Evolutionary conservation across 192 early-diverging fungal genomes (phyloP).

Genomic region (Backusella liffmaniae): DNA sequence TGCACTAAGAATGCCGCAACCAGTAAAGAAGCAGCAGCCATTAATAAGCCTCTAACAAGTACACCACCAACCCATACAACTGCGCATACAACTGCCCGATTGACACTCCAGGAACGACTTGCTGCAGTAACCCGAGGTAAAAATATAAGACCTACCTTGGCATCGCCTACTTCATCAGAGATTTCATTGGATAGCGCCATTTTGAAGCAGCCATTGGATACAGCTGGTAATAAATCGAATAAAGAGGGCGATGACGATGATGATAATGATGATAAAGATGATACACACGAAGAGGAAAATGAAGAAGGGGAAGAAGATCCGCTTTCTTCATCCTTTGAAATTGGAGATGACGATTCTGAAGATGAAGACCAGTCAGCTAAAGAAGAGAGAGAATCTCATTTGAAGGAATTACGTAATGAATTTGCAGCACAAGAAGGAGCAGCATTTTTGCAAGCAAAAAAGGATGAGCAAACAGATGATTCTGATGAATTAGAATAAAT

Average conservation of each 20-base stretch:
- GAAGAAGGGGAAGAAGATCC: constrained; percentile 1
- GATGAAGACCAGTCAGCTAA: constrained; percentile 9
- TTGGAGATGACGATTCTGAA: constrained; percentile 38
- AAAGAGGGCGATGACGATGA: neutral
- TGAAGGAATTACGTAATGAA: constrained; percentile 27
- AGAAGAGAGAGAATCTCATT: constrained; percentile 2
- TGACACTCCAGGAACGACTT: constrained; percentile 39
- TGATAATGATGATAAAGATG: neutral
- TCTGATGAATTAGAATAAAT: neutral
- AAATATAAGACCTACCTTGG: neutral
- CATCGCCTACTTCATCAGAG: neutral
- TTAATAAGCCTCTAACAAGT: neutral
- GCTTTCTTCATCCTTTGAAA: constrained; percentile 25
- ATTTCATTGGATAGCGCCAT: neutral
- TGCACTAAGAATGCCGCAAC: constrained; percentile 32
- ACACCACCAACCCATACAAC: constrained; percentile 2
- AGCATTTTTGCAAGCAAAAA: constrained; percentile 28
- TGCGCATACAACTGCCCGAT: constrained; percentile 24
- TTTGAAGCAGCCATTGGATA: neutral
- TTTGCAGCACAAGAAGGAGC: constrained; percentile 33
- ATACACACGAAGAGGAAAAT: neutral
- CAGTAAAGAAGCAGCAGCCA: neutral
- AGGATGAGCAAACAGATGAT: neutral
- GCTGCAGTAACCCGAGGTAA: constrained; percentile 33
- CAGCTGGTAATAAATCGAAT: neutral